Evolutionary conservation across 1,139 yeast species (phyloP).

Genomic region (Geotrichum cucujoidarum): DNA sequence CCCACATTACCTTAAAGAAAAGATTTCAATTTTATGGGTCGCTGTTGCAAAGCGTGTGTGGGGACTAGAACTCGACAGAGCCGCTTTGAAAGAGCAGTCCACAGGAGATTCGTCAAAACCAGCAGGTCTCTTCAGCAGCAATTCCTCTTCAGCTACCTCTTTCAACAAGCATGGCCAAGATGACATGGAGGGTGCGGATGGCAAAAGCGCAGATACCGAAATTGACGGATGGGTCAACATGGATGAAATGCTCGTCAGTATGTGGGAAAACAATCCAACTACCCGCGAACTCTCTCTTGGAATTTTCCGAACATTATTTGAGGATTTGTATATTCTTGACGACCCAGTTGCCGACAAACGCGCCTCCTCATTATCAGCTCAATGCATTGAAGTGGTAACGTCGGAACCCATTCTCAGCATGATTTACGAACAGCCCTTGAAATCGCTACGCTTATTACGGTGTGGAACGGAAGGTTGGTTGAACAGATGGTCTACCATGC

Average conservation of each 20-base stretch:
- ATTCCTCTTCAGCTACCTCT: constrained; percentile 2
- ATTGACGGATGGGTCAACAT: constrained; percentile 80
- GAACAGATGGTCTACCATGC: constrained; percentile 60
- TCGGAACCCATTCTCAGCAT: constrained; percentile 60
- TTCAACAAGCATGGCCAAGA: constrained; percentile 2
- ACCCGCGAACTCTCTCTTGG: constrained; percentile 71
- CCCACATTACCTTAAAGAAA: constrained; percentile 87
- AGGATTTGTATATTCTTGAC: constrained; percentile 87
- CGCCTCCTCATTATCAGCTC: constrained; percentile 69
- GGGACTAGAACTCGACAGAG: constrained; percentile 49
- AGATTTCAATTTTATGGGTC: constrained; percentile 86
- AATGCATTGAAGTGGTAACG: constrained; percentile 77
- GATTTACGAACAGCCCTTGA: constrained; percentile 67
- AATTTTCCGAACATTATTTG: constrained; percentile 80
- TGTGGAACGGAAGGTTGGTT: constrained; percentile 85
- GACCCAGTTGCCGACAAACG: constrained; percentile 86
- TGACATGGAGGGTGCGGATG: background rate
- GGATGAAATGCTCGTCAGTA: constrained; percentile 68
- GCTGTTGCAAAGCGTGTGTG: constrained; percentile 87
- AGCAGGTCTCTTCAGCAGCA: constrained; percentile 5
- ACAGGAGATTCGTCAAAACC: constrained; percentile 6
- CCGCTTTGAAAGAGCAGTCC: background rate
- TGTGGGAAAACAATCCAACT: constrained; percentile 65
- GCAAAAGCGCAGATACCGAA: background rate
- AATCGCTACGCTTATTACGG: constrained; percentile 33